phyloP scores from a whole-genome alignment of 2,329 filamentous ascomycete genomes.

The Aspergillus calidoustus region DNA sequence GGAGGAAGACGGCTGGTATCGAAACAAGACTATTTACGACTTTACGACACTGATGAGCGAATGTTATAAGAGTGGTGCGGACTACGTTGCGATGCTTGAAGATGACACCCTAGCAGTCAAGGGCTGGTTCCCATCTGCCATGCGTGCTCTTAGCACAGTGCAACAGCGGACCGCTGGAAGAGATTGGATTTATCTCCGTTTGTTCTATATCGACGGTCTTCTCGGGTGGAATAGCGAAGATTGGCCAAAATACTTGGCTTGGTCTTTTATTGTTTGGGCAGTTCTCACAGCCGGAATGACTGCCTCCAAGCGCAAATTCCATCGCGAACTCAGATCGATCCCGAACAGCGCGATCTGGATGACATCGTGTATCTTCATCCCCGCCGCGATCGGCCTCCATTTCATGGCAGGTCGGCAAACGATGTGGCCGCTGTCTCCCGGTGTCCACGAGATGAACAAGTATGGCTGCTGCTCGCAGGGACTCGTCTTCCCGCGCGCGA shows the following conservation, averaged over 20 bases:
- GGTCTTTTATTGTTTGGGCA: slow-evolving; percentile 30
- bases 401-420: slow-evolving; percentile 48
- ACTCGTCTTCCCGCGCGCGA: slow-evolving; percentile 44
- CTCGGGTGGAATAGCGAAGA: slow-evolving; percentile 50
- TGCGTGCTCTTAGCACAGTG: slow-evolving; percentile 39
- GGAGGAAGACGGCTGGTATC: slow-evolving; percentile 26
- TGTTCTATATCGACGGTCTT: slow-evolving; percentile 51
- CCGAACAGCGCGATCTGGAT: slow-evolving; percentile 28
- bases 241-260: slow-evolving; percentile 41
- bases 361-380: slow-evolving; percentile 36
- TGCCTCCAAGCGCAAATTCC: slow-evolving; percentile 9
- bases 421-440: slow-evolving; percentile 38
- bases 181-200: slow-evolving; percentile 46
- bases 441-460: slow-evolving; percentile 45
- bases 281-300: slow-evolving; percentile 14
- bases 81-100: slow-evolving; percentile 50
- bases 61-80: slow-evolving; percentile 43
- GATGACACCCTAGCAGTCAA: slow-evolving; percentile 52
- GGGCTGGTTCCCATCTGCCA: slow-evolving; percentile 49
- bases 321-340: slow-evolving; percentile 20
- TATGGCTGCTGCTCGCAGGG: slow-evolving; percentile 51
- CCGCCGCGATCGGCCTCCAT: slow-evolving; percentile 38
- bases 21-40: slow-evolving; percentile 49
- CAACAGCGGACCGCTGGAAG: slow-evolving; percentile 22
- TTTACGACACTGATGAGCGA: slow-evolving; percentile 47